These are phyloP conservation scores for Onygenales sp. DNA, from an alignment of 2,329 filamentous ascomycete genomes.

Conservation along the genomic window DNA sequence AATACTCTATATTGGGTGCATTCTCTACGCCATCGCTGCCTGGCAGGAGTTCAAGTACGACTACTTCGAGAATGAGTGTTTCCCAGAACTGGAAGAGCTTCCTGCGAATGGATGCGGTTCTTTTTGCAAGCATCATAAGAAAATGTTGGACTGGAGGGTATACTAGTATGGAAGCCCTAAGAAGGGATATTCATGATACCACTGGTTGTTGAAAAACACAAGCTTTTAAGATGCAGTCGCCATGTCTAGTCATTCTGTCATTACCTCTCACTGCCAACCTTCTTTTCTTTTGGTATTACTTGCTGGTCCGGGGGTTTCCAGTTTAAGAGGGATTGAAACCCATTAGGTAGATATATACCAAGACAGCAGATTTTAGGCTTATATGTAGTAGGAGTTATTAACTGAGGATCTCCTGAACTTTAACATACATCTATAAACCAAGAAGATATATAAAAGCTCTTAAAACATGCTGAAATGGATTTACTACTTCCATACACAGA, in stretches of 20 bases:
- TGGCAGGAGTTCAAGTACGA: conserved; percentile 7
- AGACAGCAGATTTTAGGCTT: too few relatives aligned
- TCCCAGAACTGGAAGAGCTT: conserved; percentile 4
- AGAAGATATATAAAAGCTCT: too few relatives aligned
- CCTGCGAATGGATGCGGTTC: conserved; percentile 4
- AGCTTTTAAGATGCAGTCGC: background rate
- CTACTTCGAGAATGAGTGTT: conserved; percentile 4
- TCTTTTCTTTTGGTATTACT: background rate
- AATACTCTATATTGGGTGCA: background rate
- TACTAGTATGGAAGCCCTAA: conserved; percentile 8
- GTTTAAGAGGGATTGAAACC: too few relatives aligned
- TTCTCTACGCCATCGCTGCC: conserved; percentile 1
- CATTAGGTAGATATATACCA: too few relatives aligned
- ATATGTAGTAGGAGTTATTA: too few relatives aligned
- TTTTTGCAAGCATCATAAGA: conserved; percentile 2
- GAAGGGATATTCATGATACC: conserved; percentile 1
- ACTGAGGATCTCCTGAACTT: too few relatives aligned
- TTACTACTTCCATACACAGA: too few relatives aligned
- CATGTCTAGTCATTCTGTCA: background rate
- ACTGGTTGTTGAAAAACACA: background rate
- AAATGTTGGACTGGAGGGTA: conserved; percentile 7
- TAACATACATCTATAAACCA: too few relatives aligned
- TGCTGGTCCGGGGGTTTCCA: background rate
- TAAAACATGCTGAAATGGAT: too few relatives aligned
- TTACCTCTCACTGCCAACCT: background rate